A percentile compares a stretch with the other conserved stretches of the same genome.
Evolutionary conservation across 1,139 yeast species (phyloP).

Genomic region (Kodamaea suecica): DNA sequence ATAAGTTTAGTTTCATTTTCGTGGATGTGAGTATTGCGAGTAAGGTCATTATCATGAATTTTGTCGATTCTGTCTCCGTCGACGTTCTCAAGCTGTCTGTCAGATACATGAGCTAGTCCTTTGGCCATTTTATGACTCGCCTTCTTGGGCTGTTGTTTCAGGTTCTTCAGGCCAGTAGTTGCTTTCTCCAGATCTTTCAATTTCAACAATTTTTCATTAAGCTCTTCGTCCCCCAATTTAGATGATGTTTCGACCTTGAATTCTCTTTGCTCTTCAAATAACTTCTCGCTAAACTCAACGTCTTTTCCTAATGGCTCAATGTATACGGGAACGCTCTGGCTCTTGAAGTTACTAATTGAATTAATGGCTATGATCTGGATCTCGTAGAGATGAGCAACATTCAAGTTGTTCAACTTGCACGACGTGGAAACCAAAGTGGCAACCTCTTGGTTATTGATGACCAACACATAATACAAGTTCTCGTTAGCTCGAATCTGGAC

Average conservation of each 20-base stretch:
- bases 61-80: too few species aligned
- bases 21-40: conserved; percentile 8
- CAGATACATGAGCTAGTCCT: too few species aligned
- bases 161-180: too few species aligned
- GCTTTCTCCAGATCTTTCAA: conserved; percentile 1
- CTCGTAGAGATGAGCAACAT: conserved; percentile 29
- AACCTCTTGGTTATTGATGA: conserved; percentile 38
- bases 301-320: conserved; percentile 13
- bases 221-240: too few species aligned
- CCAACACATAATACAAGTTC: conserved; percentile 32
- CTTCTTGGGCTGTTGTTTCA: neutral
- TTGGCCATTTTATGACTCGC: too few species aligned
- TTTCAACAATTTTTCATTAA: too few species aligned
- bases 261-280: conserved; percentile 7
- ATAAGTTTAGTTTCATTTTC: conserved; percentile 5
- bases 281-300: conserved; percentile 11
- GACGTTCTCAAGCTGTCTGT: too few species aligned
- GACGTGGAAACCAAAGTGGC: conserved; percentile 38
- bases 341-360: conserved; percentile 34
- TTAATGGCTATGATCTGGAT: conserved; percentile 42
- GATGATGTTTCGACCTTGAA: too few species aligned
- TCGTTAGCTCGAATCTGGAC: conserved; percentile 32
- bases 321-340: conserved; percentile 35
- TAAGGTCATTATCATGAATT: too few species aligned
- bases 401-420: conserved; percentile 37